Evolutionary conservation across 2,329 filamentous ascomycete genomes (phyloP), one percentile per base, ranked within the genome.

Genomic region (Penicillium aurantiogriseum): DNA sequence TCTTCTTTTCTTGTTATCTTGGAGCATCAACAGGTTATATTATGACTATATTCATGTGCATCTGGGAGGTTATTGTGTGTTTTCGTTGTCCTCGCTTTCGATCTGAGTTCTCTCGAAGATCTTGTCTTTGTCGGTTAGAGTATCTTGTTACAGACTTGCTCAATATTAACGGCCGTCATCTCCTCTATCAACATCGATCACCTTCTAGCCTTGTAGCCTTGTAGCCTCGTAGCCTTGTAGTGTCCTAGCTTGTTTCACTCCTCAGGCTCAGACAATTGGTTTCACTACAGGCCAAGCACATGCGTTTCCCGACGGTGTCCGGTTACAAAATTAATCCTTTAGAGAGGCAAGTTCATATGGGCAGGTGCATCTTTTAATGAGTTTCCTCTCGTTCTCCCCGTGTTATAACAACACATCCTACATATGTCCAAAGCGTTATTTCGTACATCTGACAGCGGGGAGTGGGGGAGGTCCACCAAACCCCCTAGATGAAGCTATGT

Each of bases 61-160:
- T 73, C 67, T 71, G 69, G 70, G 71, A 69, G 71, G 71, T 52
- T 67, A 53, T 67, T 66, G 67, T 63, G 7, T 56, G 23, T 58
- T 62, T 53, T 57, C 50, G 29, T 50, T 39, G 25, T 57, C 52
- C 27, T 42, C 13, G 27, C 40, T 55, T 52, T 27, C 36, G n/a
- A 45, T 46, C 35, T 44, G 43, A 33, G 40, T 21, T 42, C 39
- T 46, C 40, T 44, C 49, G 8, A 51, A 43, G 27, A 36, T 45
- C 39, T 7, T 36, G 5, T 52, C 33, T 44, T 50, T 54, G 46
- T 51, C 48, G 5, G n/a, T 50, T 63, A 62, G 57, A 65, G 29
- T 55, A 27, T 49, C 50, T 45, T 42, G 33, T 43, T 42, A 52
- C 39, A 50, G 39, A 61, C 39, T 61, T 25, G 54, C 31, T 62